These are phyloP conservation scores for Penicillium antarcticum DNA, from an alignment of 495 filamentous ascomycete genomes.

Conservation along the genomic window DNA sequence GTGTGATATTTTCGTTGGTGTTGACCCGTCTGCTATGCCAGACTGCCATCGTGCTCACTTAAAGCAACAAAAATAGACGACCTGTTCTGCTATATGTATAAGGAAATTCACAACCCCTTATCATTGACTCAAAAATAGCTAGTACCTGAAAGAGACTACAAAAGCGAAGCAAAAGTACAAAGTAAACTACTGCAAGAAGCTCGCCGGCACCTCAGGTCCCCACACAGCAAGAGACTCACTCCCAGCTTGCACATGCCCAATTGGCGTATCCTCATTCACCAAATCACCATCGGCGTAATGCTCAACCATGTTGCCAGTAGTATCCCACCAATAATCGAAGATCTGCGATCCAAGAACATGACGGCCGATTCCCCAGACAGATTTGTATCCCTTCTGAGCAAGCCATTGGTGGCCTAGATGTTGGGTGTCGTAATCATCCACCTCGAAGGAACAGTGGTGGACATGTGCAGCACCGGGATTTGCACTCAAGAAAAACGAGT, in stretches of 20 bases:
- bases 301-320: slow-evolving; percentile 60
- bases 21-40: no score
- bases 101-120: no score
- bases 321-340: slow-evolving; percentile 76
- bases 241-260: slow-evolving; percentile 20
- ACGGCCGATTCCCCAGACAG: slow-evolving; percentile 72
- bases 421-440: slow-evolving; percentile 74
- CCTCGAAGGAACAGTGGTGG: slow-evolving; percentile 72
- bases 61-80: no score
- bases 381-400: slow-evolving; percentile 56
- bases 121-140: no score
- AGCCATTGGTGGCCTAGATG: slow-evolving; percentile 72
- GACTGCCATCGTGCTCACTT: no score
- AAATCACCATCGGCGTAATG: slow-evolving; percentile 71
- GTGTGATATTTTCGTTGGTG: no score
- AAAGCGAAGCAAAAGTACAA: no score
- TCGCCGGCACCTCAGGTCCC: slow-evolving; percentile 29
- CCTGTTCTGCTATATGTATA: no score
- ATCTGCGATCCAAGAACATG: slow-evolving; percentile 74
- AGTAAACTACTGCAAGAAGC: slow-evolving; percentile 2
- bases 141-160: no score
- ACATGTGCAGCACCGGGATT: slow-evolving; percentile 52
- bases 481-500: slow-evolving; percentile 63
- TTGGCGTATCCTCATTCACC: slow-evolving; percentile 57
- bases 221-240: slow-evolving; percentile 27